Conservation (phyloP, 768 basidiomycete genomes). For the Daedalea quercina region DNA sequence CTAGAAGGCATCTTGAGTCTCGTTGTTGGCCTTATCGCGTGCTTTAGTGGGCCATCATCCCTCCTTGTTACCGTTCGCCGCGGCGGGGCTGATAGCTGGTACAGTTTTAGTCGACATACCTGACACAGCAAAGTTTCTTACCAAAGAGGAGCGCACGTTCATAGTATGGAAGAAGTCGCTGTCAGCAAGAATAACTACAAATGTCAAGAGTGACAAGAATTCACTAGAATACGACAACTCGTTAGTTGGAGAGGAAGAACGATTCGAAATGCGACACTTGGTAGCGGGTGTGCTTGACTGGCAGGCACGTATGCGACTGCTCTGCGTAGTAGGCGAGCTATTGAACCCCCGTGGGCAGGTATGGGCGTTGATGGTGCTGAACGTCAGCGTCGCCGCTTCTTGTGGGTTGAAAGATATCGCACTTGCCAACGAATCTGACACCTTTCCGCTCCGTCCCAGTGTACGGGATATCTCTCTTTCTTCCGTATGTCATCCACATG, state of each 20-base stretch:
- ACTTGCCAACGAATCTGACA: not conserved
- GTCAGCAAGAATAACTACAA: conserved; percentile 31
- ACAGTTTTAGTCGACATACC: conserved; percentile 60
- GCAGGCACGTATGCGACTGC: conserved; percentile 38
- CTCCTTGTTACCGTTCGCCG: conserved; percentile 22
- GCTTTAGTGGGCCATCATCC: conserved; percentile 39
- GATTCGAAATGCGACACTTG: conserved; percentile 47
- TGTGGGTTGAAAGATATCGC: conserved; percentile 34
- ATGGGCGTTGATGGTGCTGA: conserved; percentile 44
- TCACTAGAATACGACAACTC: conserved; percentile 46
- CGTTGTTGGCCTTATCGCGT: conserved; percentile 43
- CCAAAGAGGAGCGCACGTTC: conserved; percentile 50
- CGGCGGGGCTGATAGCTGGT: conserved; percentile 18
- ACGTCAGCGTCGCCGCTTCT: conserved; percentile 51
- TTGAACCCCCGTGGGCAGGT: not conserved
- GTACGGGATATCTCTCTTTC: conserved; percentile 64
- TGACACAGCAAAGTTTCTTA: conserved; percentile 50
- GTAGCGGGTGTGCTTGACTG: conserved; percentile 52
- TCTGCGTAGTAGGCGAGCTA: conserved; percentile 8
- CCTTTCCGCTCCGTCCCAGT: conserved; percentile 30
- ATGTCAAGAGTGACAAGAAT: not conserved
- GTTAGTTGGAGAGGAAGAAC: conserved; percentile 54
- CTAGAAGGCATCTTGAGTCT: conserved; percentile 61
- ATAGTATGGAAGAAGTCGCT: conserved; percentile 48
- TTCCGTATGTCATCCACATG: conserved; percentile 44